Conservation (phyloP, 1,284 basidiomycete genomes). For the Leccinum subfulvum region DNA sequence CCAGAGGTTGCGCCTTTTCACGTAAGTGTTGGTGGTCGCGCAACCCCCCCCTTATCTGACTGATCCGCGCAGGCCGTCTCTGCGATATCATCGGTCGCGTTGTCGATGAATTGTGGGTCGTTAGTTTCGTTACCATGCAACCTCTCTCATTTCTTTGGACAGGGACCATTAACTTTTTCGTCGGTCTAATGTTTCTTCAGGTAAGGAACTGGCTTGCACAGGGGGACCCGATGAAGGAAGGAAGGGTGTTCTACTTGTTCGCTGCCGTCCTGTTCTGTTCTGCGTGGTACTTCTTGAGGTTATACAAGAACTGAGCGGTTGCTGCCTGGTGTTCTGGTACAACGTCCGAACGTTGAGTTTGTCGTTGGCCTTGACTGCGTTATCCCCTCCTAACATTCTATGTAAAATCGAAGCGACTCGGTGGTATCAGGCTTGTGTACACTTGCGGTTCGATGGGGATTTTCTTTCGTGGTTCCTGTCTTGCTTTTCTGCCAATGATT, state of each 20-base stretch:
- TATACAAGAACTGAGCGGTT: conserved; percentile 36
- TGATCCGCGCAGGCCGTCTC: conserved; percentile 65
- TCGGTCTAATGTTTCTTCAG: conserved; percentile 82
- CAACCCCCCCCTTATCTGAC: neutral
- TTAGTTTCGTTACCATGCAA: neutral
- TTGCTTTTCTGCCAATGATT: too few species aligned
- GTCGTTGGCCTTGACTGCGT: neutral
- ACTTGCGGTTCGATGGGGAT: too few species aligned
- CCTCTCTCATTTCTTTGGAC: conserved; percentile 1
- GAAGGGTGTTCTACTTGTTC: conserved; percentile 83
- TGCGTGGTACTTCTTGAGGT: conserved; percentile 37
- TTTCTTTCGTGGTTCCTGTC: too few species aligned
- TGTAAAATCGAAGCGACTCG: neutral
- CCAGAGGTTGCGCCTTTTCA: conserved; percentile 85
- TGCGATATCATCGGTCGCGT: conserved; percentile 77
- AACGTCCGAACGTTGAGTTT: neutral
- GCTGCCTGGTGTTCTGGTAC: neutral
- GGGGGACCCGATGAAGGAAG: conserved; percentile 66
- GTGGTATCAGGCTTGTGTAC: neutral
- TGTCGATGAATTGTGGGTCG: conserved; percentile 78
- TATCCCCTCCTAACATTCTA: neutral
- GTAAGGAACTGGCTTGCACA: conserved; percentile 71
- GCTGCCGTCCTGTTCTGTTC: conserved; percentile 46
- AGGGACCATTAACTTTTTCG: conserved; percentile 84
- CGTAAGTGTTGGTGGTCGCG: conserved; percentile 42